Conservation (phyloP, 148 eudicot genomes). For the Amaranthus palmeri region DNA sequence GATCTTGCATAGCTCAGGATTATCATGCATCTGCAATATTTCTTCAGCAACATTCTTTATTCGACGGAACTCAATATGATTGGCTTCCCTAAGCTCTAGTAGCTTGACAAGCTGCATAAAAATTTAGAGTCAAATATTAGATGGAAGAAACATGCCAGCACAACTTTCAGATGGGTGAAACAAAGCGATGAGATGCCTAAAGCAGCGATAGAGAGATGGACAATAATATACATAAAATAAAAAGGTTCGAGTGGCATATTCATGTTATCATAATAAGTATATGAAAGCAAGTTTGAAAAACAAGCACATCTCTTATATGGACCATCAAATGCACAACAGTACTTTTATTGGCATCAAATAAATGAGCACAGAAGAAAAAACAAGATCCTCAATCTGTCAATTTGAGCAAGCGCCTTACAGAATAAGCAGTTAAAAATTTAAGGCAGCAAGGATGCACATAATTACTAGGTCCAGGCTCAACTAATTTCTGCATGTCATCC, state of each 20-base stretch:
- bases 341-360: background rate
- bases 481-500: background rate
- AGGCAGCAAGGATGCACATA: background rate
- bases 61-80: constrained; percentile 91
- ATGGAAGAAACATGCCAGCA: constrained; percentile 1
- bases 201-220: background rate
- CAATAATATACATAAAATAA: background rate
- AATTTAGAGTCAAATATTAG: constrained; percentile 10
- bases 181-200: background rate
- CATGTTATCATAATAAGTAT: background rate
- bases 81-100: constrained; percentile 94
- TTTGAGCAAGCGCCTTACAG: background rate
- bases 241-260: background rate
- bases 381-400: background rate
- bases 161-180: background rate
- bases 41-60: constrained; percentile 83
- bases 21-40: constrained; percentile 53
- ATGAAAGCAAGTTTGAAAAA: background rate
- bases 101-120: constrained; percentile 89
- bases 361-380: background rate
- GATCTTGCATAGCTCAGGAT: constrained; percentile 59
- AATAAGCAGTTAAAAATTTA: background rate
- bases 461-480: background rate
- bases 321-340: background rate
- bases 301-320: constrained; percentile 3